phyloP scores from a whole-genome alignment of 306 rosid genomes.

The Geum urbanum region DNA sequence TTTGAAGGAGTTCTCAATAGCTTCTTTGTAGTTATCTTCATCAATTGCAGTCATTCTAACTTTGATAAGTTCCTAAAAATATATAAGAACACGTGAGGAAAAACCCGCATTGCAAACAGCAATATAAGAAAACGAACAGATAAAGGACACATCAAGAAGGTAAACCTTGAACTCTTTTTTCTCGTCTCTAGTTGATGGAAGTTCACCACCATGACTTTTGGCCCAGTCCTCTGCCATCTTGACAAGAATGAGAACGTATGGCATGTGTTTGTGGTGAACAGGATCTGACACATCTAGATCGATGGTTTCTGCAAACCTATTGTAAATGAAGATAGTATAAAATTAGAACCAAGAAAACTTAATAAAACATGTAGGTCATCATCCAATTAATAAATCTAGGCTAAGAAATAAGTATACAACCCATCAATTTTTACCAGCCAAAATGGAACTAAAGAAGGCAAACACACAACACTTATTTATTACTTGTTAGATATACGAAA shows the following conservation, averaged over 20 bases:
- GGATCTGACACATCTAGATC: conserved; percentile 75
- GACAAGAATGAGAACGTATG: conserved; percentile 87
- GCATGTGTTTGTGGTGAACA: conserved; percentile 77
- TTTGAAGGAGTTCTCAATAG: conserved; percentile 88
- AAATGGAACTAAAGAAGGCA: conserved; percentile 4
- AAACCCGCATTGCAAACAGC: conserved; percentile 18
- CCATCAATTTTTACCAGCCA: conserved; percentile 5
- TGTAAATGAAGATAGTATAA: conserved; percentile 8
- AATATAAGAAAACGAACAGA: conserved; percentile 21
- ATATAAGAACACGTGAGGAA: conserved; percentile 23
- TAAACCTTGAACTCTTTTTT: conserved; percentile 88
- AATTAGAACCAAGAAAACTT: conserved; percentile 30
- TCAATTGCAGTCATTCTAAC: conserved; percentile 64
- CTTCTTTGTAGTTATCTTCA: conserved; percentile 96
- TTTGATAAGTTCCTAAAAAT: conserved; percentile 70
- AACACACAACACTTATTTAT: conserved; percentile 3
- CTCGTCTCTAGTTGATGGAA: conserved; percentile 86
- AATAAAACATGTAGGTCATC: conserved; percentile 12
- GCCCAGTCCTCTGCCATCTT: conserved; percentile 88
- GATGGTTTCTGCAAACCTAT: conserved; percentile 69
- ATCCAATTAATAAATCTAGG: conserved; percentile 13
- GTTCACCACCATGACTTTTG: conserved; percentile 65
- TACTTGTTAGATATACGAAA: conserved; percentile 5
- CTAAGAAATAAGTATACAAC: conserved; percentile 1
- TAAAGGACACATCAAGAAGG: conserved; percentile 25